Percentiles rank a stretch among this genome's conserved stretches.
Conservation (phyloP, 441 rosid genomes). For the Bocquillonia castaneifolia region DNA sequence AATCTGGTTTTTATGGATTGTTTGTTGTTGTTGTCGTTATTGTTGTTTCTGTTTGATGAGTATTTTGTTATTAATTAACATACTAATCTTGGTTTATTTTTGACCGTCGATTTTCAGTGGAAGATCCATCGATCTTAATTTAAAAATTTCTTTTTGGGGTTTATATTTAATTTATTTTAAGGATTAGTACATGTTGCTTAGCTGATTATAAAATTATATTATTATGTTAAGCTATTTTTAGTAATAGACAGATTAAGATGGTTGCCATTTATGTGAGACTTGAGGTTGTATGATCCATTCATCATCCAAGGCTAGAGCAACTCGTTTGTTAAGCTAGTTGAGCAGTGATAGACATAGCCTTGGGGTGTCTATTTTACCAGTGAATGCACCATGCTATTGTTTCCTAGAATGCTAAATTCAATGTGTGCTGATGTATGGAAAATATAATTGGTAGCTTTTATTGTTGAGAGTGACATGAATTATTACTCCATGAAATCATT, state of each 20-base stretch:
- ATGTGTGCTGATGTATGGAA: not conserved
- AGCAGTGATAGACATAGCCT: not conserved
- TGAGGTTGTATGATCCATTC: too few species aligned
- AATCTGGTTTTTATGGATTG: not conserved
- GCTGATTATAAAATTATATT: not conserved
- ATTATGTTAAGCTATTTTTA: not conserved
- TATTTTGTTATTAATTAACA: too few species aligned
- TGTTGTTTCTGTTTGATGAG: not conserved
- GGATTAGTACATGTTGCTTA: not conserved
- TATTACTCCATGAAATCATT: too few species aligned
- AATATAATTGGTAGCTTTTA: not conserved
- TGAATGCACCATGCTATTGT: not conserved
- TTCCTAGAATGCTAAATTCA: not conserved
- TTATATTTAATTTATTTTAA: not conserved
- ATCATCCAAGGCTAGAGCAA: not conserved
- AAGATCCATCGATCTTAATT: too few species aligned
- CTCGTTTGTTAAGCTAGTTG: not conserved
- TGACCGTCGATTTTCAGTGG: too few species aligned
- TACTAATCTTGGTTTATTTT: too few species aligned
- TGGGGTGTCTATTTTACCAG: not conserved
- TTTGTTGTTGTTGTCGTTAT: not conserved
- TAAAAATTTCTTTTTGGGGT: not conserved
- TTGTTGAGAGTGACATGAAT: not conserved
- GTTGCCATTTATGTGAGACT: too few species aligned
- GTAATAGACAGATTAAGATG: not conserved